A percentile compares a stretch with the other conserved stretches of the same genome.
phyloP scores from a whole-genome alignment of 2,329 filamentous ascomycete genomes.

The Alternaria novae-zelandiae region DNA sequence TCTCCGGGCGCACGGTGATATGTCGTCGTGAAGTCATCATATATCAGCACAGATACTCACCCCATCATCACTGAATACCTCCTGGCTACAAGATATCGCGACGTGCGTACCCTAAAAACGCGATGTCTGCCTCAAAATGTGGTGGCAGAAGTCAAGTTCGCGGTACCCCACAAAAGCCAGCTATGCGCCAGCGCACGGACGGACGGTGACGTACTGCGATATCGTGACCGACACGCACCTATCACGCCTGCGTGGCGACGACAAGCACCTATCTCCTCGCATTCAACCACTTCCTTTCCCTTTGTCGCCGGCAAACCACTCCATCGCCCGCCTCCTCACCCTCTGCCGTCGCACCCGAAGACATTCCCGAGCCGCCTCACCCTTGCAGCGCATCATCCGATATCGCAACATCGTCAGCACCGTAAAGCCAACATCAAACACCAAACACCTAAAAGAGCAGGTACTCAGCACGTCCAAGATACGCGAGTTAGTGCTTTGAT shows the following conservation, averaged over 20 bases:
- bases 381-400: slow-evolving; percentile 18
- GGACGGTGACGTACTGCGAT: slow-evolving; percentile 3
- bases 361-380: not conserved
- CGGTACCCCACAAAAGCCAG: slow-evolving; percentile 9
- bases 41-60: not conserved
- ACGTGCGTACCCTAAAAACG: not conserved
- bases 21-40: not conserved
- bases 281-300: too few relatives aligned
- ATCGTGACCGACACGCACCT: not conserved
- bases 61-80: not conserved
- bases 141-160: slow-evolving; percentile 1
- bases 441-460: slow-evolving; percentile 17
- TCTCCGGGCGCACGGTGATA: not conserved
- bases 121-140: not conserved
- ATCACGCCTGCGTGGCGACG: not conserved
- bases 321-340: not conserved
- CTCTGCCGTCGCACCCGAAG: not conserved
- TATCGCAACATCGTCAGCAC: slow-evolving; percentile 19
- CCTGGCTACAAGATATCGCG: not conserved
- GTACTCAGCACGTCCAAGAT: slow-evolving; percentile 15
- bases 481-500: slow-evolving; percentile 20
- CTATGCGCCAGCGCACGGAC: slow-evolving; percentile 2
- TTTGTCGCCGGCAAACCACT: not conserved
- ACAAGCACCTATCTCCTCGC: not conserved
- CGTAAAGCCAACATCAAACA: not conserved